phyloP scores from a whole-genome alignment of 2,329 filamentous ascomycete genomes.

The Fusarium verticillioides region DNA sequence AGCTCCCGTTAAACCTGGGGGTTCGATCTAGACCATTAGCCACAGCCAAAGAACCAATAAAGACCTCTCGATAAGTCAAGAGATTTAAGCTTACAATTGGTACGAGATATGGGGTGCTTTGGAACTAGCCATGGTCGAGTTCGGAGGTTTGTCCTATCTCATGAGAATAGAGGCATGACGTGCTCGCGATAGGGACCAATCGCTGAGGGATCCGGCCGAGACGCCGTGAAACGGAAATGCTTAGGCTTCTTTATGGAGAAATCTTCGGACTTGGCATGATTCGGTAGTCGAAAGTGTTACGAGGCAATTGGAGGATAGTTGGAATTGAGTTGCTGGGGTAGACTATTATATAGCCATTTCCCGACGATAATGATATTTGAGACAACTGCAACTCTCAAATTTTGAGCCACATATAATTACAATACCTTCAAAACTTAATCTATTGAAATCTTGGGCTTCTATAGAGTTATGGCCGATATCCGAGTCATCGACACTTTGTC shows the following conservation, averaged over 20 bases:
- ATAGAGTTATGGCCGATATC: fast-evolving
- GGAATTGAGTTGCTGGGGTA: not conserved
- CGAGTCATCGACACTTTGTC: not conserved
- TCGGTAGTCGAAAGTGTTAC: not conserved
- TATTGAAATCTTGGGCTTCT: too few relatives aligned
- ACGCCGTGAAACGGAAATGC: not conserved
- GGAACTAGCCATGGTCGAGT: constrained; percentile 13
- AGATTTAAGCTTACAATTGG: not conserved
- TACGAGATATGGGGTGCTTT: not conserved
- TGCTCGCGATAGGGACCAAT: constrained; percentile 38
- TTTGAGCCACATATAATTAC: not conserved
- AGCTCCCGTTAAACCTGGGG: not conserved
- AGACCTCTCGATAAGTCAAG: constrained; percentile 24
- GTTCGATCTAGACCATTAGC: not conserved
- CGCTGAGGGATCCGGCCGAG: constrained; percentile 37
- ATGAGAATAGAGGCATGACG: constrained; percentile 33
- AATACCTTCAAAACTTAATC: too few relatives aligned
- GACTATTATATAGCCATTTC: not conserved
- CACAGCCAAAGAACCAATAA: constrained; percentile 34
- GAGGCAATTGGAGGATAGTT: not conserved
- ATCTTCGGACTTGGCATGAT: not conserved
- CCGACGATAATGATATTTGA: fast-evolving
- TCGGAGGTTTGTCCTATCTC: constrained; percentile 23
- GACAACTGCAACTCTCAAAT: not conserved
- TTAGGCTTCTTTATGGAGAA: not conserved